A percentile compares a stretch with the other conserved stretches of the same genome.
Conservation (phyloP, 371 early-diverging fungal genomes). For the Encephalitozoon hellem region DNA sequence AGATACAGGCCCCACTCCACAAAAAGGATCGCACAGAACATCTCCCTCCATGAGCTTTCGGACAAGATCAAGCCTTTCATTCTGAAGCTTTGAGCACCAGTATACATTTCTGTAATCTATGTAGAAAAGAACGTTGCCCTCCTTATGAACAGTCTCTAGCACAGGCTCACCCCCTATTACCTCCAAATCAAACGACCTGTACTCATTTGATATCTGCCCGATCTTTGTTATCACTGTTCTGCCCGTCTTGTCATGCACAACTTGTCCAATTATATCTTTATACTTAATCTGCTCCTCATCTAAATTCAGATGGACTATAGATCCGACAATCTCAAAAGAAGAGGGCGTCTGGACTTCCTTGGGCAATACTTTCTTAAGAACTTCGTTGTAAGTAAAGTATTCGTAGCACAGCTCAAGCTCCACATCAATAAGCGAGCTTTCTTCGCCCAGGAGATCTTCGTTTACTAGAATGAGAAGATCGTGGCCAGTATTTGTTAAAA, state of each 20-base stretch:
- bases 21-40: slow-evolving; percentile 59
- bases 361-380: slow-evolving; percentile 28
- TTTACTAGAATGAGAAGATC: not conserved
- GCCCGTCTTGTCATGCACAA: slow-evolving; percentile 55
- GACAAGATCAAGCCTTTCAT: slow-evolving; percentile 49
- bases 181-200: slow-evolving; percentile 56
- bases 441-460: not conserved
- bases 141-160: slow-evolving; percentile 50
- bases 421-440: not conserved
- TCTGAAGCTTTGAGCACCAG: slow-evolving; percentile 61
- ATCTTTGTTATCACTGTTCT: slow-evolving; percentile 58
- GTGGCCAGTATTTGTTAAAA: not conserved
- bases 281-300: slow-evolving; percentile 49
- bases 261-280: slow-evolving; percentile 54
- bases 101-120: slow-evolving; percentile 59
- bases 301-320: slow-evolving; percentile 60
- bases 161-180: slow-evolving; percentile 48
- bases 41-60: slow-evolving; percentile 29
- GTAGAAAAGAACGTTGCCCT: slow-evolving; percentile 53
- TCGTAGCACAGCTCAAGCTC: slow-evolving; percentile 33
- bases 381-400: slow-evolving; percentile 43
- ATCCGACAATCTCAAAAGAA: slow-evolving; percentile 57
- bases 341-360: slow-evolving; percentile 27
- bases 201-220: slow-evolving; percentile 50
- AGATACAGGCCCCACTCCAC: slow-evolving; percentile 61